phyloP scores from a whole-genome alignment of 352 stramenopile species.

The Pythium chondricola region DNA sequence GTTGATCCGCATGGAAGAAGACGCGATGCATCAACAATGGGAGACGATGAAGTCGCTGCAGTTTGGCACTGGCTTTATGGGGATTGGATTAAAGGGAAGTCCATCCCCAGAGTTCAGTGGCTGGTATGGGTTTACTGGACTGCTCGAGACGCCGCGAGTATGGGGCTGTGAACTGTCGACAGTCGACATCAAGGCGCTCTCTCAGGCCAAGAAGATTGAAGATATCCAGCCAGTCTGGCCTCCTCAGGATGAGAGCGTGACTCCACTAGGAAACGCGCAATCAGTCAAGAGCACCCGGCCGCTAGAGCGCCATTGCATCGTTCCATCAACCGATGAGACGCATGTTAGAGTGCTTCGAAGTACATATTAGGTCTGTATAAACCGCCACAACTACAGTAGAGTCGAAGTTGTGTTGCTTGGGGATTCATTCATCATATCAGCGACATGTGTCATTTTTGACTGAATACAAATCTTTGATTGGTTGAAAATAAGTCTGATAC shows the following conservation, averaged over 20 bases:
- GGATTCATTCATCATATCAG: background rate
- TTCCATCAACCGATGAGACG: background rate
- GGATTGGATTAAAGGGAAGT: slow-evolving; percentile 8
- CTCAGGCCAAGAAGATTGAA: background rate
- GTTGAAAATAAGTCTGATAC: background rate
- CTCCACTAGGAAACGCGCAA: background rate
- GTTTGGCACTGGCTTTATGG: slow-evolving; percentile 57
- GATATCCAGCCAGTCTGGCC: too few species aligned
- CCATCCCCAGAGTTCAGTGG: background rate
- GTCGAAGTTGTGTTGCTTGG: too few species aligned
- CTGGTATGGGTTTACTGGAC: slow-evolving; percentile 26
- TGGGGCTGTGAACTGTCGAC: slow-evolving; percentile 17
- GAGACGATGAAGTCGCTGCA: slow-evolving; percentile 33
- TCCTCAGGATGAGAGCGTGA: too few species aligned
- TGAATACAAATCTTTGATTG: too few species aligned
- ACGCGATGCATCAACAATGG: slow-evolving; percentile 37
- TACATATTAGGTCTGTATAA: too few species aligned
- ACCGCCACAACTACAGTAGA: too few species aligned
- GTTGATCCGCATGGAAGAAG: slow-evolving; percentile 22
- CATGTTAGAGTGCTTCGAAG: background rate
- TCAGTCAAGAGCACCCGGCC: slow-evolving; percentile 16
- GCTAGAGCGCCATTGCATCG: slow-evolving; percentile 13
- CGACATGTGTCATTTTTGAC: slow-evolving; percentile 15
- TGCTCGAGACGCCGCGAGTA: slow-evolving; percentile 24
- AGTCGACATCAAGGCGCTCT: slow-evolving; percentile 8